Conservation (phyloP, 345 rosid genomes). For the Combretum micranthum region DNA sequence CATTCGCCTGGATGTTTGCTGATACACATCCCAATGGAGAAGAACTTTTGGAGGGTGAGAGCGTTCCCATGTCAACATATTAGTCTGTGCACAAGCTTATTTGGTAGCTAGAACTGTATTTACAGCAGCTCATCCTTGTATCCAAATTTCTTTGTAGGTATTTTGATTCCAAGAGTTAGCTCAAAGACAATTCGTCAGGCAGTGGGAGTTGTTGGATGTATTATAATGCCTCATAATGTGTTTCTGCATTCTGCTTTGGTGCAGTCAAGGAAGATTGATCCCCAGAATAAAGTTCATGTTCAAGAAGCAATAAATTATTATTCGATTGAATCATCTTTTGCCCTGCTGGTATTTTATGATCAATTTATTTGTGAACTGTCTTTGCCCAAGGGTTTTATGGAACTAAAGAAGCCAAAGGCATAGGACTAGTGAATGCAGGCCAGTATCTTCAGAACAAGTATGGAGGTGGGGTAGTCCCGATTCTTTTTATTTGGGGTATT, state of each 20-base stretch:
- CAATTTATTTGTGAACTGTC: constrained; percentile 73
- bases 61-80: neutral
- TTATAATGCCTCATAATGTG: constrained; percentile 90
- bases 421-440: constrained; percentile 83
- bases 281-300: constrained; percentile 55
- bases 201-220: constrained; percentile 88
- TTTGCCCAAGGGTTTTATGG: constrained; percentile 82
- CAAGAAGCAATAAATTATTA: constrained; percentile 87
- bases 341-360: constrained; percentile 67
- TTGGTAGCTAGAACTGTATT: neutral
- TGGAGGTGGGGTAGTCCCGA: constrained; percentile 79
- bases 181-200: constrained; percentile 91
- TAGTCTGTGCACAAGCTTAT: neutral
- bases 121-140: neutral
- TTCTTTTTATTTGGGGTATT: constrained; percentile 88
- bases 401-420: constrained; percentile 52
- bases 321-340: constrained; percentile 70
- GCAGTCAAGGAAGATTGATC: constrained; percentile 74
- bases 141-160: constrained; percentile 31
- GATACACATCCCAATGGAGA: constrained; percentile 69
- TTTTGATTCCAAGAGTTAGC: constrained; percentile 77
- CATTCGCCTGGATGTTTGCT: constrained; percentile 91
- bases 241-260: constrained; percentile 89
- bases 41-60: constrained; percentile 62
- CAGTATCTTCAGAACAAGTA: constrained; percentile 70